Conservation (phyloP, 305 asterid species). For the Fraxinus angustifolia region DNA sequence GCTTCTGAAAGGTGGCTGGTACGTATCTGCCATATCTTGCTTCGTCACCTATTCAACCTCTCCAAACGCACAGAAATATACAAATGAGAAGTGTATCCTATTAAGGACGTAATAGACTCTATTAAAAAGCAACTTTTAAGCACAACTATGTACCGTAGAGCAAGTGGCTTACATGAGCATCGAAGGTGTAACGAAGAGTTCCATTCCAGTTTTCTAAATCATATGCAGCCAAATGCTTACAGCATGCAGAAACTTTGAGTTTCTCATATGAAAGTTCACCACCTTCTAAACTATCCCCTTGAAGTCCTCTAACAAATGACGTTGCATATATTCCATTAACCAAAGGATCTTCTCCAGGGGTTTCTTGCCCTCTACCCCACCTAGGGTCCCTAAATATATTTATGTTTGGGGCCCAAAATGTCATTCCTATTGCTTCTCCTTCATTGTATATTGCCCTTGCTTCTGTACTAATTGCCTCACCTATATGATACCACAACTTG, state of each 20-base stretch:
- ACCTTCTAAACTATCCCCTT: slow-evolving; percentile 39
- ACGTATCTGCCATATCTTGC: slow-evolving; percentile 52
- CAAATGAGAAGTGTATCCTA: neutral
- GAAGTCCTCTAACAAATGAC: slow-evolving; percentile 47
- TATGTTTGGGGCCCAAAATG: slow-evolving; percentile 52
- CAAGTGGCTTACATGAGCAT: slow-evolving; percentile 36
- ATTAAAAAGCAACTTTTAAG: neutral
- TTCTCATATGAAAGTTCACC: slow-evolving; percentile 27
- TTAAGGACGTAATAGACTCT: neutral
- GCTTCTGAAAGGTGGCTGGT: slow-evolving; percentile 44
- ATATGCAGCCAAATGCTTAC: slow-evolving; percentile 57
- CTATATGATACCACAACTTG: slow-evolving; percentile 47
- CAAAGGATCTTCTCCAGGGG: slow-evolving; percentile 52
- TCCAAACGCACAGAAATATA: neutral
- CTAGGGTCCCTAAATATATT: slow-evolving; percentile 50
- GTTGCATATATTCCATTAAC: slow-evolving; percentile 37
- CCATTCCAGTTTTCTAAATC: slow-evolving; percentile 59
- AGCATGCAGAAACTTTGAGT: slow-evolving; percentile 49
- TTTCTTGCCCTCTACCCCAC: slow-evolving; percentile 62
- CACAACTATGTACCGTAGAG: neutral
- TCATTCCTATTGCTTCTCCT: slow-evolving; percentile 52
- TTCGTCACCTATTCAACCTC: slow-evolving; percentile 34
- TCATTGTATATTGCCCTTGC: slow-evolving; percentile 53
- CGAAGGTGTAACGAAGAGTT: slow-evolving; percentile 40
- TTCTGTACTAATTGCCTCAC: slow-evolving; percentile 45